Base-by-base conservation (phyloP, 2,329 filamentous ascomycete species). In the Ophiostoma triangulosporum region DNA sequence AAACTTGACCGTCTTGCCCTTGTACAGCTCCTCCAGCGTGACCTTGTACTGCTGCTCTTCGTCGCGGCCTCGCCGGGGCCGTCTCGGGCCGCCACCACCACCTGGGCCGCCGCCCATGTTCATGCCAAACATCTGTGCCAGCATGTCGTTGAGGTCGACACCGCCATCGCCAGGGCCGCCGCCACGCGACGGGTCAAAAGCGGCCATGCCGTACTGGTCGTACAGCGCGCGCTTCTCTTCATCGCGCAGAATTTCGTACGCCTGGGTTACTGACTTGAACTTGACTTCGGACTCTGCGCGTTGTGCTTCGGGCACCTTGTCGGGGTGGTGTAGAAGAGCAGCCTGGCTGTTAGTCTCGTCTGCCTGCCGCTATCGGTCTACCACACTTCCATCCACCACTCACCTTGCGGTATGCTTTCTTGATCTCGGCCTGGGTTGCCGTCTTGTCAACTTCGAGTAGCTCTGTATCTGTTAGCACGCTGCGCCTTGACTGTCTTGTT, bases 1-100 rank as follows among this genome's bases (percentile, higher is more conserved):
- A 67, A 98, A 96, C 71, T 94, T 93, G 64, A 95, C 93, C 1
- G 93, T 96, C 76, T 97, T 96, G 63, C 93, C 93, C 72, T 95
- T 96, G 77, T 97, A 98, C 31, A 98, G 76, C 69, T 98, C 93
- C 67, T 97, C 93, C 56, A 98, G 72, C 2, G 82, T 86, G 55
- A 97, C 87, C 66, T 89, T 83, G 70, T 98, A 97, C 62, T 88
- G 80, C 63, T 95, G 88, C 66, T 95, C 84, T 68, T 96, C 91
- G 60, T 90, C 83, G 52, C 78, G 81, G 46, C 91, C 89, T 62
- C 82, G 85, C 56, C 83, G 75, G 24, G 83, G 82, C 60, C 77
- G 74, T 59, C 73, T 73, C 11, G 80, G 79, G n/a, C 45, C 45
- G 12, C 45, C 45, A 9, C 8, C n/a, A 62, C 73, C 65, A 15